A percentile compares a stretch with the other conserved stretches of the same genome.
phyloP scores from a whole-genome alignment of 257 asterid species.

The Fraxinus pennsylvanica region DNA sequence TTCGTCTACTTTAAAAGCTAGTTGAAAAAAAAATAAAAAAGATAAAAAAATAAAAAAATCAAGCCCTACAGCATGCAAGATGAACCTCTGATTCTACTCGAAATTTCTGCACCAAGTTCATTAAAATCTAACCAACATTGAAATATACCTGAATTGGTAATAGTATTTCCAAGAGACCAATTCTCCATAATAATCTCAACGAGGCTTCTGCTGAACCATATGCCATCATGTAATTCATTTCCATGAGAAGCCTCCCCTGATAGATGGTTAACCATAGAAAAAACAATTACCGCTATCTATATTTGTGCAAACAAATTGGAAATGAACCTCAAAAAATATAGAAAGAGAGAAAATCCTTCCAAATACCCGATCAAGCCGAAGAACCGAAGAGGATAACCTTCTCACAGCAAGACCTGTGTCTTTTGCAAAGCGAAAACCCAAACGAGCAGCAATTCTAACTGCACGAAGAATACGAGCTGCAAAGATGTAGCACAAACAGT shows the following conservation, averaged over 20 bases:
- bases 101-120: not conserved
- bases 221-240: slow-evolving; percentile 89
- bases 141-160: slow-evolving; percentile 71
- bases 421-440: slow-evolving; percentile 60
- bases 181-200: slow-evolving; percentile 74
- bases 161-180: slow-evolving; percentile 74
- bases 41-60: not conserved
- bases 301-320: slow-evolving; percentile 10
- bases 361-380: slow-evolving; percentile 74
- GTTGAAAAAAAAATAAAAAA: not conserved
- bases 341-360: slow-evolving; percentile 15
- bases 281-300: not conserved
- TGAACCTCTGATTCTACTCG: not conserved
- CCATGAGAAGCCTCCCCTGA: slow-evolving; percentile 91
- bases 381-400: slow-evolving; percentile 52
- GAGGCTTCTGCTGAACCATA: slow-evolving; percentile 92
- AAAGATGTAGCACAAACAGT: slow-evolving; percentile 18
- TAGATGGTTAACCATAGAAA: slow-evolving; percentile 14
- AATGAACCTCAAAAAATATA: slow-evolving; percentile 3
- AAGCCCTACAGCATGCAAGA: not conserved
- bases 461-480: slow-evolving; percentile 92
- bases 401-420: slow-evolving; percentile 68
- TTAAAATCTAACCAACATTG: not conserved
- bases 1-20: slow-evolving; percentile 17
- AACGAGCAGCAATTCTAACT: slow-evolving; percentile 76